phyloP scores from a whole-genome alignment of 257 asterid genomes.

The Fraxinus pennsylvanica region DNA sequence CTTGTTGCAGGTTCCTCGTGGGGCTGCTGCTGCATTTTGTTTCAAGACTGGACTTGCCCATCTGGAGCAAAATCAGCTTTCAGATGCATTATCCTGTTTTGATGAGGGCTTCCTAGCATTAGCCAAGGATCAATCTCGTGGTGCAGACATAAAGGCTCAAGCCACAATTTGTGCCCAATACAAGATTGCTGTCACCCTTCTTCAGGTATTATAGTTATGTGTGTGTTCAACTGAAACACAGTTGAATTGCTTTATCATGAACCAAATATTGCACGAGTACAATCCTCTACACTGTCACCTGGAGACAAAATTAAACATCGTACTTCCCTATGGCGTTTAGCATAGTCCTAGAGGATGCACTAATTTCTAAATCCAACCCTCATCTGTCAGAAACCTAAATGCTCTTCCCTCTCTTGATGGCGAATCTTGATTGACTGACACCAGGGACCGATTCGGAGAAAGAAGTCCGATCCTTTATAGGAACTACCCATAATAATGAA shows the following conservation, averaged over 20 bases:
- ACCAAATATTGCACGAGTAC: neutral
- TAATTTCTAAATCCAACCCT: neutral
- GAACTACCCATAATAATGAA: too few species aligned
- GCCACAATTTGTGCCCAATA: conserved; percentile 99
- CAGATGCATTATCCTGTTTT: conserved; percentile 97
- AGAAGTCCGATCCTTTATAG: too few species aligned
- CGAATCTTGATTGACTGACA: too few species aligned
- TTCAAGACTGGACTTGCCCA: conserved; percentile 95
- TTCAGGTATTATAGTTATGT: conserved; percentile 57
- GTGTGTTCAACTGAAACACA: conserved; percentile 15
- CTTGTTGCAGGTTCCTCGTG: conserved; percentile 86
- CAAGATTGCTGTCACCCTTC: conserved; percentile 97
- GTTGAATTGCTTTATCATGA: neutral
- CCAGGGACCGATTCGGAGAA: too few species aligned
- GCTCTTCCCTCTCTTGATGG: neutral
- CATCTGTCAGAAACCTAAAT: neutral
- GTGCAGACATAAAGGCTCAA: conserved; percentile 98
- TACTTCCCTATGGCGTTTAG: neutral
- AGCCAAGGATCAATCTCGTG: conserved; percentile 99
- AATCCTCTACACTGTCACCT: neutral
- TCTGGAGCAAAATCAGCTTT: conserved; percentile 97
- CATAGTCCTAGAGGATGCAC: neutral
- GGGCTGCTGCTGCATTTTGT: conserved; percentile 92
- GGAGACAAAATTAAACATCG: neutral
- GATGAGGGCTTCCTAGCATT: conserved; percentile 96